A percentile compares a stretch with the other conserved stretches of the same genome.
These are phyloP conservation scores for Aspergillus kassunensis DNA, from an alignment of 495 filamentous ascomycete genomes.

Conservation along the genomic window DNA sequence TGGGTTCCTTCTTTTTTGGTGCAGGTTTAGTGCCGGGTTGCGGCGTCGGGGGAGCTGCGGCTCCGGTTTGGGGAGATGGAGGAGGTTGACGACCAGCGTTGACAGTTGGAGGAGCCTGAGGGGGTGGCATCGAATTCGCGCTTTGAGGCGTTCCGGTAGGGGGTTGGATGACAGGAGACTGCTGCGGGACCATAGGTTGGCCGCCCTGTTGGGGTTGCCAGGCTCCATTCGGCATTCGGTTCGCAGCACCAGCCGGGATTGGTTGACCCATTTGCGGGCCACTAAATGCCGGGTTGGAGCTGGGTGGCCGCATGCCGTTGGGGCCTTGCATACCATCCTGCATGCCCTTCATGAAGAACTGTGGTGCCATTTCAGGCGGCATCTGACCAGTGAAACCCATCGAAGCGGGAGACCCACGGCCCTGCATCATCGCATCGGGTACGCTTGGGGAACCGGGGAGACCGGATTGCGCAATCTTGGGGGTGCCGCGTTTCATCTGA, in stretches of 20 bases:
- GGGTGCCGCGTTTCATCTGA: slow-evolving; percentile 82
- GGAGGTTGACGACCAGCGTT: slow-evolving; percentile 63
- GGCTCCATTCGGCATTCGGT: slow-evolving; percentile 47
- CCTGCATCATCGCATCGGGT: slow-evolving; percentile 66
- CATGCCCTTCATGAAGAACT: slow-evolving; percentile 57
- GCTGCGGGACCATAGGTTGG: slow-evolving; percentile 61
- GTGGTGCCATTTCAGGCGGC: slow-evolving; percentile 59
- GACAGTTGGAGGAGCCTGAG: slow-evolving; percentile 68
- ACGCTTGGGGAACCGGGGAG: slow-evolving; percentile 79
- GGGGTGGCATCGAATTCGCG: slow-evolving; percentile 76
- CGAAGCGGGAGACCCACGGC: slow-evolving; percentile 76
- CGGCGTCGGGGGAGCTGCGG: slow-evolving; percentile 82
- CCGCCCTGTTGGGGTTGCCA: slow-evolving; percentile 57
- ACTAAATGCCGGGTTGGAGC: slow-evolving; percentile 74
- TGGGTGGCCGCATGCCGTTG: slow-evolving; percentile 81
- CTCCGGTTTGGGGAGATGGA: slow-evolving; percentile 71
- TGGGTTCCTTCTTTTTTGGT: slow-evolving; percentile 81
- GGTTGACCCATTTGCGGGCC: slow-evolving; percentile 61
- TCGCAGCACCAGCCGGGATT: slow-evolving; percentile 45
- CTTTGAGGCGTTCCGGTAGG: slow-evolving; percentile 74
- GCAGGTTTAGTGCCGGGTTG: slow-evolving; percentile 70
- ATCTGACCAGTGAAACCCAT: slow-evolving; percentile 73
- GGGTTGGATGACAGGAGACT: slow-evolving; percentile 46
- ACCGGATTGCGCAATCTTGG: slow-evolving; percentile 76
- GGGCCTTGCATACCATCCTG: slow-evolving; percentile 55